Evolutionary conservation across 2,329 filamentous ascomycete species (phyloP).

Genomic region (Cryphonectria naterciae): DNA sequence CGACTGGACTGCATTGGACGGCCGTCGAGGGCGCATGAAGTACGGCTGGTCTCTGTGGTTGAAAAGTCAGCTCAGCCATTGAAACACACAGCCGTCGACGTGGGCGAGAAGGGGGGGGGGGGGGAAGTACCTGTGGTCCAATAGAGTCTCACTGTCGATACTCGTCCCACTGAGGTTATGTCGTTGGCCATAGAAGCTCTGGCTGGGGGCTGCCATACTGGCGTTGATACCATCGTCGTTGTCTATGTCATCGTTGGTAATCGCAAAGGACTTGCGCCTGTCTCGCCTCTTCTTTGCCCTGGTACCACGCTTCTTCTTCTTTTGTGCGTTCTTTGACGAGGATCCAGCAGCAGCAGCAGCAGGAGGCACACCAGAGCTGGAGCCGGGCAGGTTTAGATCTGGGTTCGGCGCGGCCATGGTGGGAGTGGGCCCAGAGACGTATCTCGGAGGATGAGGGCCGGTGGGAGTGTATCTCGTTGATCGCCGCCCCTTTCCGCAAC

Average conservation of each 20-base stretch:
- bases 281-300: conserved; percentile 69
- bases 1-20: conserved; percentile 52
- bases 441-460: not conserved
- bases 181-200: conserved; percentile 55
- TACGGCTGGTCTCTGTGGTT: conserved; percentile 58
- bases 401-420: conserved; percentile 16
- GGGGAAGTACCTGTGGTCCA: conserved; percentile 77
- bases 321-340: conserved; percentile 31
- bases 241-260: conserved; percentile 58
- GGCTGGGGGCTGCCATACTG: conserved; percentile 34
- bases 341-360: conserved; percentile 23
- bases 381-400: not conserved
- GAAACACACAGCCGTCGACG: not conserved
- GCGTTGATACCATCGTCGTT: conserved; percentile 38
- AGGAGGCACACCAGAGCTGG: conserved; percentile 15
- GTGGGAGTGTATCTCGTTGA: not conserved
- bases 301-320: conserved; percentile 70
- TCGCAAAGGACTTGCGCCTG: conserved; percentile 80
- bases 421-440: not conserved
- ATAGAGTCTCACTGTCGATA: conserved; percentile 82
- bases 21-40: conserved; percentile 65
- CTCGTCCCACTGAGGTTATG: conserved; percentile 79
- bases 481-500: not conserved
- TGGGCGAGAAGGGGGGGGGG: not conserved
- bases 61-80: conserved; percentile 30